Evolutionary conservation across 495 filamentous ascomycete genomes (phyloP), one percentile per base, ranked within the genome.

Genomic region (Tuber microsphaerosporum): DNA sequence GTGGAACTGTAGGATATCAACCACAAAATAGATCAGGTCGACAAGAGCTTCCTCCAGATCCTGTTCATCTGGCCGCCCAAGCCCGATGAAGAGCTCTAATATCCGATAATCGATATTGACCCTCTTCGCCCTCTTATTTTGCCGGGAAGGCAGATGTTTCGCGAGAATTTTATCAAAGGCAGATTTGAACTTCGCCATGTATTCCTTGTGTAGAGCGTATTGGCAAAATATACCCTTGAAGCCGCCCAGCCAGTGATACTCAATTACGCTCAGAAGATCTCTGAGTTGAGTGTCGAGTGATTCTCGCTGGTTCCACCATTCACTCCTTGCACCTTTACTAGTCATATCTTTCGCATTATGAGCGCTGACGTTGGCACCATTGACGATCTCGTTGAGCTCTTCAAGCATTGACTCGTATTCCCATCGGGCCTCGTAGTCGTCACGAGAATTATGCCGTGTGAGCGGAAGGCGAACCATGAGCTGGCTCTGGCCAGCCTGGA

Each of bases 1-100:
- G 77, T 96, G 92, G 84, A 98, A 99, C 84, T 98, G 96, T 42
- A 98, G 85, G 71, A 98, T 94, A 82, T 99, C 95, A 7, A 98
- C 90, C 14, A 98, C 92, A 81, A 97, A 98, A 83, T 97, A 97
- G 0, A 99, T 87, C 70, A 99, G 85, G 83, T 99, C 95, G 79
- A 90, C 92, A 65, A 99, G 82, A 39, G 74, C 73, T 77, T 98
- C 95, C 73, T 97, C 93, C 2, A 94, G 86, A 75, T 97, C 94
- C 71, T 83, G 81, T 6, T 89, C 88, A 1, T 89, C 88, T 4
- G 93, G 88, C 81, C 92, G 89, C 19, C 93, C 92, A 14, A 98
- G 86, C 1, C 92, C 93, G 75, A 96, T 88, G 77, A 98, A 98
- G 22, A 99, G 85, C 77, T 96, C 93, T 74, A 97, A 83, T 19